These are phyloP conservation scores for Eucalyptus regnans DNA, from an alignment of 345 rosid species.

Conservation along the genomic window DNA sequence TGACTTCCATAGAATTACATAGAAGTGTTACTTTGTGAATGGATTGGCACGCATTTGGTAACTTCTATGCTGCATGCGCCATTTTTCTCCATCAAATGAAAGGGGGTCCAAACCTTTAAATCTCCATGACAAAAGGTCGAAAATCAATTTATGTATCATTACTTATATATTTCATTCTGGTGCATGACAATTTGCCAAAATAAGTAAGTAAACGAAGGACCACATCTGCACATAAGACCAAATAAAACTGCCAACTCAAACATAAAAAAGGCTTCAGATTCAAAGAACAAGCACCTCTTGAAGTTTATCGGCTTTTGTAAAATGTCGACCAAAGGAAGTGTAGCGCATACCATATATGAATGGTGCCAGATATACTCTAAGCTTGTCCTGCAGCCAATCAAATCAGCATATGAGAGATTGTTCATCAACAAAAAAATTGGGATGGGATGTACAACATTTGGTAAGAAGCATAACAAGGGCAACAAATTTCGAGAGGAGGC, in stretches of 20 bases:
- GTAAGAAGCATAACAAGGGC: not conserved
- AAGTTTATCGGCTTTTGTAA: slow-evolving; percentile 78
- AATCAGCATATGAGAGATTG: not conserved
- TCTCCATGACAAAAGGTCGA: not conserved
- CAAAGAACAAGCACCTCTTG: slow-evolving; percentile 39
- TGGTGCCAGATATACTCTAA: slow-evolving; percentile 76
- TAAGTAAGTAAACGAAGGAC: not conserved
- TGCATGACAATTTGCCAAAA: not conserved
- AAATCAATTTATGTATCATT: not conserved
- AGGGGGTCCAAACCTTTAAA: not conserved
- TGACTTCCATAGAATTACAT: not conserved
- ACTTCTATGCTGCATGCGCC: not conserved
- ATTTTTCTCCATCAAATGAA: not conserved
- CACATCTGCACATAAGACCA: not conserved
- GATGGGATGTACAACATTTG: not conserved
- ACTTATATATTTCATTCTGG: not conserved
- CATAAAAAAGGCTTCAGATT: not conserved
- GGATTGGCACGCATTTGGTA: not conserved
- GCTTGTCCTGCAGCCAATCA: slow-evolving; percentile 52
- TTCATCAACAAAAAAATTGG: not conserved
- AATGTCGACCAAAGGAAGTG: slow-evolving; percentile 93
- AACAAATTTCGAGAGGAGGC: not conserved
- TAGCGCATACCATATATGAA: slow-evolving; percentile 75
- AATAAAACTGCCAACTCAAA: not conserved
- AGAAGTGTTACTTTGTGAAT: not conserved